Conservation (phyloP, 768 basidiomycete species). For the Mrakia hoshinonis region DNA sequence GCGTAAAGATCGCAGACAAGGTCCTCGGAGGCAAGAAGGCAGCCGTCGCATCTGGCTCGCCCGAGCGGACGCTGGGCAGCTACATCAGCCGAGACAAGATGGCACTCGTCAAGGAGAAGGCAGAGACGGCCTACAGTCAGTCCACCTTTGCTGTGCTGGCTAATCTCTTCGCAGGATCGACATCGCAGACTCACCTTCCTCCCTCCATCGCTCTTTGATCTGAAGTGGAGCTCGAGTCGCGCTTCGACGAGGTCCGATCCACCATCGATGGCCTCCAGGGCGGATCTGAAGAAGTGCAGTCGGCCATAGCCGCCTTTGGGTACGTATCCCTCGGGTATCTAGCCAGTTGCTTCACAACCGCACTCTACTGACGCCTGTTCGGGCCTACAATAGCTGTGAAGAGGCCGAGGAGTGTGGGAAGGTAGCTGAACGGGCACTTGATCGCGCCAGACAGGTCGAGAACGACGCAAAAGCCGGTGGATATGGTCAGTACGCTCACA, state of each 20-base stretch:
- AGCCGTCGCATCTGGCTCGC: not conserved
- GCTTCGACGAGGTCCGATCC: not conserved
- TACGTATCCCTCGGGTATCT: too few relatives aligned
- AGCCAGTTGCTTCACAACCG: too few relatives aligned
- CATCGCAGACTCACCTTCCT: too few relatives aligned
- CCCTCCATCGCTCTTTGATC: not conserved
- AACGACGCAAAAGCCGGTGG: not conserved
- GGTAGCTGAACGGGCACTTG: conserved; percentile 11
- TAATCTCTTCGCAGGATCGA: not conserved
- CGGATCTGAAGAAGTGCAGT: too few relatives aligned
- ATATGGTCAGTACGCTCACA: not conserved
- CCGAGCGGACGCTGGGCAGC: not conserved
- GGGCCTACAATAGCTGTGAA: not conserved
- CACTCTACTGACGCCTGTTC: too few relatives aligned
- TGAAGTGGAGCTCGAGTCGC: not conserved
- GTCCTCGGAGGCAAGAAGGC: not conserved
- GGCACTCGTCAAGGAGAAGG: conserved; percentile 6
- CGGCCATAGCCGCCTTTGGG: not conserved
- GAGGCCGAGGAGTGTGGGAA: conserved; percentile 27
- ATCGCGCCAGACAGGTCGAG: conserved; percentile 19
- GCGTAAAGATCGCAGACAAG: not conserved
- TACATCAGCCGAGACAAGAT: conserved; percentile 4
- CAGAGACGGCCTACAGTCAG: not conserved
- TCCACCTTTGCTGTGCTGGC: not conserved
- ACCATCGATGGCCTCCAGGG: conserved; percentile 7